Evolutionary conservation across 2,329 filamentous ascomycete species (phyloP), one percentile per base, ranked within the genome.

Genomic region (Nemania sp.): DNA sequence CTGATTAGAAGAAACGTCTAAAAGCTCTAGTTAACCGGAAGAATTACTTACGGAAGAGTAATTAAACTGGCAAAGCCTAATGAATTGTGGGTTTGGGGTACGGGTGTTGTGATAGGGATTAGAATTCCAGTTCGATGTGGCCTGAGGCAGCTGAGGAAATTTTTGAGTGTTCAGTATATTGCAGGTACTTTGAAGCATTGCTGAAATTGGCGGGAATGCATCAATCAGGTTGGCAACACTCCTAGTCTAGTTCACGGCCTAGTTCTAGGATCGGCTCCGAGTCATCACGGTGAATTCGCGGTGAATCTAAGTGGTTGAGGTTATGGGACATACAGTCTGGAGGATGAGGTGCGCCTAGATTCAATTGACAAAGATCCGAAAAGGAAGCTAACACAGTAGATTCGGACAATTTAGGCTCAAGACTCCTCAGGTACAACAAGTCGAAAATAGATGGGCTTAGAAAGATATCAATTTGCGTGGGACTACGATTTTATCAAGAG

Each of bases 111-210:
- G 62, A 63, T 69, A 52, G 54, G 41, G 27, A 47, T 55, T 4
- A 54, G n/a, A 3, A 5, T 62, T 58, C 45, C 60, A 61, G 47
- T 29, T 60, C 22, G 62, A 49, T n/a, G 58, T 24, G 26, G 56
- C 57, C 24, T 61, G 58, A 41, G 53, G 53, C 18, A 38, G 55
- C 41, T 63, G 53, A 54, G 59, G n/a, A 38, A 60, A 57, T 60
- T 67, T 53, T 66, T 68, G 32, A 60, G 53, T 64, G 64, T 59
- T 70, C 47, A 69, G 51, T 70, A 73, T 56, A 72, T 75, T 62
- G 53, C 61, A 69, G 65, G 74, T 69, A 72, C 72, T 73, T 73
- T 72, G 72, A 73, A 76, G 73, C 75, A 77, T 77, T 57, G 73
- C 75, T 71, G 56, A 67, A 18, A 53, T 45, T 38, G 59, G 51